Conservation (phyloP, 345 rosid species). For the Erysimum cheiranthoides region DNA sequence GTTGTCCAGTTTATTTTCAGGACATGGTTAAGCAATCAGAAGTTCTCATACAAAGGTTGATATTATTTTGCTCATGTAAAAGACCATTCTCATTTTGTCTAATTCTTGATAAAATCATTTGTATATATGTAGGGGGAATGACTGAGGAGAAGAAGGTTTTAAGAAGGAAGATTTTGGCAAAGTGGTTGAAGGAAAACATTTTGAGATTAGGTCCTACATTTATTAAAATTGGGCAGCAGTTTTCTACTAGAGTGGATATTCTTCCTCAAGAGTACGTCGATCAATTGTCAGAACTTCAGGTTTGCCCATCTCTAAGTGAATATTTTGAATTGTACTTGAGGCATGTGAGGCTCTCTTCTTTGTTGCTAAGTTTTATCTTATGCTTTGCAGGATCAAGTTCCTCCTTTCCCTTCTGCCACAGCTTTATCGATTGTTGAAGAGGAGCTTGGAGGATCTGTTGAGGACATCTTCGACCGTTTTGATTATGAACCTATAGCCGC, state of each 20-base stretch:
- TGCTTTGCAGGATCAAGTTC: slow-evolving; percentile 91
- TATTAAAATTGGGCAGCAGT: slow-evolving; percentile 97
- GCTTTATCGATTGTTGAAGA: slow-evolving; percentile 84
- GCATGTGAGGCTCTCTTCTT: slow-evolving; percentile 10
- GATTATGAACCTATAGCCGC: slow-evolving; percentile 97
- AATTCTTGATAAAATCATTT: not conserved
- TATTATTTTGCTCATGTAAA: not conserved
- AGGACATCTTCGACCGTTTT: slow-evolving; percentile 72
- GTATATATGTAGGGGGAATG: slow-evolving; percentile 72
- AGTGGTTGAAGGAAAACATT: slow-evolving; percentile 92
- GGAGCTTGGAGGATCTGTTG: slow-evolving; percentile 86
- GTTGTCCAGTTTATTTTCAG: slow-evolving; percentile 74
- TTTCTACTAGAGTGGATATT: slow-evolving; percentile 97
- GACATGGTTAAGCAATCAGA: slow-evolving; percentile 83
- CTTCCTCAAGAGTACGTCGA: slow-evolving; percentile 99
- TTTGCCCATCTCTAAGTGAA: slow-evolving; percentile 23
- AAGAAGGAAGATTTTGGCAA: slow-evolving; percentile 78
- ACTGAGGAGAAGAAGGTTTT: slow-evolving; percentile 73
- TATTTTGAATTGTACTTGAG: not conserved
- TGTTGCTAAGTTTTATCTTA: not conserved
- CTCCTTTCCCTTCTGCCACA: slow-evolving; percentile 94
- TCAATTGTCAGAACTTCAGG: slow-evolving; percentile 97
- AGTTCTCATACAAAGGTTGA: slow-evolving; percentile 85
- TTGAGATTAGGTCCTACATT: slow-evolving; percentile 96
- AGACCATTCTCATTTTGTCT: not conserved